Base-by-base conservation (phyloP, 1,284 basidiomycete genomes). In the Rhodotorula sp. region DNA sequence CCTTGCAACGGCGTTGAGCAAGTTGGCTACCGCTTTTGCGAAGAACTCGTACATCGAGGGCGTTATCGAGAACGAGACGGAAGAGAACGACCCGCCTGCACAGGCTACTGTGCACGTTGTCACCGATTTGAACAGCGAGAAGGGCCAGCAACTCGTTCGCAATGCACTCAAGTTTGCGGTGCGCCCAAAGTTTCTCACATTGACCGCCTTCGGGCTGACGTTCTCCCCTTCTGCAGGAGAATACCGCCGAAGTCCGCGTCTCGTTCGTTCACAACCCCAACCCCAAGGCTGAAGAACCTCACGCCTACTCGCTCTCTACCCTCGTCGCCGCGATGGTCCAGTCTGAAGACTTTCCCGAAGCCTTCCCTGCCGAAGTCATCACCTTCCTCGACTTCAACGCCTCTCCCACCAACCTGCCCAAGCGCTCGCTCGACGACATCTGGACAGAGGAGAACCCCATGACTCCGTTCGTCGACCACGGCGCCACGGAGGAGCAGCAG, bases 111-210 rank as follows among this genome's bases (percentile, higher is more conserved):
- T 88, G 24, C 90, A 88, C 79, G 81, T 96, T 36, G 81, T 96
- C 7, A 90, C 89, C 1, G 90, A 97, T 79, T 82, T 97, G 9
- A 89, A 96, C 76, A 86, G 83, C 7, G 79, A 80, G 2, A 83
- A 83, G 7, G 90, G 91, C 0, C 72, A 84, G n/a, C 75, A 78
- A 11, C 79, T 93, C 3, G 81, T 88, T 20, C 84, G 82, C 59
- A 86, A 89, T 66, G 86, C 88, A 0, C 79, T 96, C 19, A 76
- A 79, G 29, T 89, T 89, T 20, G 79, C 90, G 72, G 91, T 91
- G 77, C 64, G 84, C 17, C 2, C 15, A 22, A 15, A 4, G 2
- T 2, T 8, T 49, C 22, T 10, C 29, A 66, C n/a, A 2, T 10
- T n/a, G 13, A n/a, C 24, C 44, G 20, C 39, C 13, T 10, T 4